Evolutionary conservation across 768 basidiomycete genomes (phyloP), one percentile per base, ranked within the genome.

Genomic region (Russula vinacea): DNA sequence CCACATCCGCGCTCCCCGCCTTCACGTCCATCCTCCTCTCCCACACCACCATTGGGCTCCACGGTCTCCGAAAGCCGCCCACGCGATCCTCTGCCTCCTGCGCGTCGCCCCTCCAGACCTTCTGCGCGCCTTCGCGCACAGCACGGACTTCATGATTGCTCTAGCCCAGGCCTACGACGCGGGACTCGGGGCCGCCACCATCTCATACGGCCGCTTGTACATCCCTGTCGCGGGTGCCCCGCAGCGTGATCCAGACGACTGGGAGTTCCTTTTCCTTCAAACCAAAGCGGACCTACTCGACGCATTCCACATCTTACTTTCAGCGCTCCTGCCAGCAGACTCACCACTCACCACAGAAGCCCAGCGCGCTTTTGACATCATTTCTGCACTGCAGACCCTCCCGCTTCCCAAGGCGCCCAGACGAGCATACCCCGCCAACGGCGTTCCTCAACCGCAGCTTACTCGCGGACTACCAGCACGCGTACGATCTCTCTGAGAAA

Each of bases 211-310:
- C 0, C 86, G 87, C 14, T 67, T 82, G 11, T 60, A 75, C 29
- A 67, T 78, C 35, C 70, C 78, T 22, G 62, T 70, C 33, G 66
- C 70, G 32, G 59, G 71, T 35, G 56, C 29, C 59, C 73, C 26
- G 64, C 75, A 40, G 60, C 24, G 62, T 39, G 54, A 65, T 24
- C 67, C 60, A 71, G 84, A 86, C 66, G 81, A 89, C 56, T 92
- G 89, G 89, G 84, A 88, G 67, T 77, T 76, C 16, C 78, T 88
- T 52, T 89, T 87, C 83, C 77, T 91, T 7, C 81, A 86, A 62
- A 85, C 87, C 2, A 92, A 92, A 74, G 85, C 88, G 9, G 82
- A 84, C 24, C 74, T 91, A 29, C 74, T 92, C 22, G 90, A 92
- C 67, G 71, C 80, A 3, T 88, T 89, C 73, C 88, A 91, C 66